Base-by-base conservation (phyloP, 208 protist genomes). In the Trypanosoma melophagium region DNA sequence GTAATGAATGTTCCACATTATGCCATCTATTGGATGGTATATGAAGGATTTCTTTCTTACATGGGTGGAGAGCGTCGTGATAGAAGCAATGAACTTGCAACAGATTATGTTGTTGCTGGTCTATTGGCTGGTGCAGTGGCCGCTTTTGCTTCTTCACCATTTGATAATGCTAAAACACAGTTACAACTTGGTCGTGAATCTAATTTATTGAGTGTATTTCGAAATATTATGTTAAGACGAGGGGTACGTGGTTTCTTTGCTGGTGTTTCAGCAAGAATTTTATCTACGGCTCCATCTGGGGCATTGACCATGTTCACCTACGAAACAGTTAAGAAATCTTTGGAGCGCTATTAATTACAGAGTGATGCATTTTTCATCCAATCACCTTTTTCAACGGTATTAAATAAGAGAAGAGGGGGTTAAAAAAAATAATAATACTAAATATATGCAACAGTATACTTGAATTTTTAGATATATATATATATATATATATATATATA, bases 301-400 rank as follows among this genome's bases (percentile, higher is more conserved):
- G 93, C 94, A 21, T 84, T 98, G 24, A 96, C 87, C 68, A 97
- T 97, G 94, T 78, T 89, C 25, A 93, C 94, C 0, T 98, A 98
- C 75, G 94, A 98, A 65, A 88, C 82, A 13, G 84, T 86, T 31
- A 96, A 96, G 51, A 81, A 66, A 21, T 25, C 50, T 2, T 42
- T 93, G 8, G 50, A 71, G 54, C 8, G 54, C 17, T 44, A 59
- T 31, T 35, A 35, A 35, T 35, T 35, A 35, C 28, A 5, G 28
- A 35, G 5, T 5, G 28, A 35, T 1, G 5, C 28, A 7, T 35
- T 35, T 35, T 35, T 35, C 5, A 35, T 5, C 28, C 28, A 35
- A 35, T 1, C 5, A 5, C 28, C 3, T 35, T 7, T 35, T 35
- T 35, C 28, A 35, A 35, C 28, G 5, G 28, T 35, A 35, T 7